Evolutionary conservation across 352 stramenopile genomes (phyloP).

Genomic region (Globisporangium cederbergense): DNA sequence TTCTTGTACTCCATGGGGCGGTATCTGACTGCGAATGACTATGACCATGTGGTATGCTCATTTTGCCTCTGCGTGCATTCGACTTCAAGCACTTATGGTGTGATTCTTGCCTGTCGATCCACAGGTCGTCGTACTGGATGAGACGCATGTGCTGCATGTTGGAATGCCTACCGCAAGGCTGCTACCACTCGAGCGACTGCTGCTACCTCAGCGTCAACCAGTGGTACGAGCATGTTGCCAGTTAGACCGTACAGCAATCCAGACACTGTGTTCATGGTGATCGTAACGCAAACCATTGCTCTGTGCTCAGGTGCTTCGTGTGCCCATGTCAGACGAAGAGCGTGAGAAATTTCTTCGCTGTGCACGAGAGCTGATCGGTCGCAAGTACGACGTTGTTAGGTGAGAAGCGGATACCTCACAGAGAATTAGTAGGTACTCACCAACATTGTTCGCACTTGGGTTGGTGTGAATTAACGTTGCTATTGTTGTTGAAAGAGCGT

Average conservation of each 20-base stretch:
- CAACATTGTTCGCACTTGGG: not conserved
- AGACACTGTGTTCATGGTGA: not conserved
- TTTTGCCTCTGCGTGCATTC: not conserved
- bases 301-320: conserved; percentile 45
- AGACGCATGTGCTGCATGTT: conserved; percentile 59
- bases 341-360: conserved; percentile 54
- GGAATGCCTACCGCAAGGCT: conserved; percentile 49
- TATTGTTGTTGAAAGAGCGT: conserved; percentile 30
- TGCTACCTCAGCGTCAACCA: conserved; percentile 65
- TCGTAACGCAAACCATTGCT: not conserved
- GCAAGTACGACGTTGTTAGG: conserved; percentile 64
- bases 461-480: not conserved
- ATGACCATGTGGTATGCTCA: conserved; percentile 61
- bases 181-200: conserved; percentile 60
- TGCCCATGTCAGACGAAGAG: conserved; percentile 44
- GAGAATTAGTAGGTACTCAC: not conserved
- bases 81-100: not conserved
- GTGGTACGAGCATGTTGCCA: conserved; percentile 34
- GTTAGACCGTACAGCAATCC: not conserved
- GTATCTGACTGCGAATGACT: conserved; percentile 61
- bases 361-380: conserved; percentile 53
- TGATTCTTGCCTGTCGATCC: not conserved
- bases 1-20: conserved; percentile 65
- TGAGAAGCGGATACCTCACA: conserved; percentile 12
- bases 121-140: conserved; percentile 64